Percentiles rank a stretch among this genome's conserved stretches.
Conservation (phyloP, 1,284 basidiomycete genomes). For the Inonotus hispidus region DNA sequence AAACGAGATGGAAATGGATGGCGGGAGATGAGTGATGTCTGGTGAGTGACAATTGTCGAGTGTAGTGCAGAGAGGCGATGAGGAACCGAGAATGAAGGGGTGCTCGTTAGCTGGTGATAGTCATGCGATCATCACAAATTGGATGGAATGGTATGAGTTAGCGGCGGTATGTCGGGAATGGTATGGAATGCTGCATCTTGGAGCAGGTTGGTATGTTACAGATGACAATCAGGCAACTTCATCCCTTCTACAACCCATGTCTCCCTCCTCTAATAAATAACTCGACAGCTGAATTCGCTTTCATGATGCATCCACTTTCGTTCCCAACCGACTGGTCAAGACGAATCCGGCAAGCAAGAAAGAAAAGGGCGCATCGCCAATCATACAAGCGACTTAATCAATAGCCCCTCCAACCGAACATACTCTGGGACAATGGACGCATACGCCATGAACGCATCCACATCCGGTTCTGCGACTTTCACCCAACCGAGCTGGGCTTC, state of each 20-base stretch:
- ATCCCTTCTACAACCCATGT: not conserved
- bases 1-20: not conserved
- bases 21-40: not conserved
- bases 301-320: not conserved
- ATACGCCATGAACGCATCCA: constrained; percentile 78
- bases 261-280: not conserved
- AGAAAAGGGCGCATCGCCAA: not conserved
- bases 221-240: not conserved
- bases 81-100: not conserved
- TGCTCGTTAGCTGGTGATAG: not conserved
- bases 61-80: not conserved
- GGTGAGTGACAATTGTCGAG: not conserved
- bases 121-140: no score
- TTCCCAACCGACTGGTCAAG: no score
- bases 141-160: not conserved
- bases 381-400: constrained; percentile 58
- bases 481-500: constrained; percentile 70
- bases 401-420: constrained; percentile 66
- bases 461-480: constrained; percentile 76
- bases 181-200: not conserved
- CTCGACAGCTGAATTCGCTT: not conserved
- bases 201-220: not conserved
- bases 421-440: constrained; percentile 81
- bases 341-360: not conserved
- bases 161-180: not conserved